phyloP scores from a whole-genome alignment of 257 asterid genomes.

The Solanum piurae region DNA sequence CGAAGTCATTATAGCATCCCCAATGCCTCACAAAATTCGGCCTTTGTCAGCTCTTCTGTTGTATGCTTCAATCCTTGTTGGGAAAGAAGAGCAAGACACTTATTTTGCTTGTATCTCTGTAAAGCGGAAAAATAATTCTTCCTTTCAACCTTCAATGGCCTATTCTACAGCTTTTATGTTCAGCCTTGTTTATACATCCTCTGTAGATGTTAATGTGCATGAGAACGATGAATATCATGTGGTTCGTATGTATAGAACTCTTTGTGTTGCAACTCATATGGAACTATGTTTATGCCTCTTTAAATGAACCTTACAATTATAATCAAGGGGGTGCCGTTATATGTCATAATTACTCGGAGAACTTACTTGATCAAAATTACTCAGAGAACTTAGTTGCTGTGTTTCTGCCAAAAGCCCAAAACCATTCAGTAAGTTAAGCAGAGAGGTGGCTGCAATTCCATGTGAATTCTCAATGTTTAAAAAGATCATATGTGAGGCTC shows the following conservation, averaged over 20 bases:
- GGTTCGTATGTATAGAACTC: neutral
- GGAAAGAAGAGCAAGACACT: constrained; percentile 64
- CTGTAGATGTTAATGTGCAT: neutral
- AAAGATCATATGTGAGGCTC: neutral
- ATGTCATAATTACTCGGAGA: neutral
- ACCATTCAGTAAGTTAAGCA: neutral
- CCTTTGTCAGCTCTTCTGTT: constrained; percentile 6
- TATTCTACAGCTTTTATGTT: neutral
- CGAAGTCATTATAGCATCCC: neutral
- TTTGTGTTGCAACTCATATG: neutral
- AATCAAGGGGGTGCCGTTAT: no score
- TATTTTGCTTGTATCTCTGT: neutral
- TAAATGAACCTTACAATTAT: neutral
- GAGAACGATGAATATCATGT: neutral
- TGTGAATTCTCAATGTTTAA: neutral
- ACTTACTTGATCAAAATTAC: neutral
- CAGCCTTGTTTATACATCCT: neutral
- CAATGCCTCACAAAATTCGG: neutral
- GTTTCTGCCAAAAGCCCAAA: neutral
- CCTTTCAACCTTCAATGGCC: neutral
- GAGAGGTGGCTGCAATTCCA: neutral
- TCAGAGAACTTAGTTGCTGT: neutral
- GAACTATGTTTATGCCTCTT: neutral
- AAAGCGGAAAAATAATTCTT: neutral
- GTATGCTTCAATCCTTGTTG: constrained; percentile 83